Percentiles rank a stretch among this genome's conserved stretches.
Conservation (phyloP, 148 eudicot species). For the Euryodendron excelsum region DNA sequence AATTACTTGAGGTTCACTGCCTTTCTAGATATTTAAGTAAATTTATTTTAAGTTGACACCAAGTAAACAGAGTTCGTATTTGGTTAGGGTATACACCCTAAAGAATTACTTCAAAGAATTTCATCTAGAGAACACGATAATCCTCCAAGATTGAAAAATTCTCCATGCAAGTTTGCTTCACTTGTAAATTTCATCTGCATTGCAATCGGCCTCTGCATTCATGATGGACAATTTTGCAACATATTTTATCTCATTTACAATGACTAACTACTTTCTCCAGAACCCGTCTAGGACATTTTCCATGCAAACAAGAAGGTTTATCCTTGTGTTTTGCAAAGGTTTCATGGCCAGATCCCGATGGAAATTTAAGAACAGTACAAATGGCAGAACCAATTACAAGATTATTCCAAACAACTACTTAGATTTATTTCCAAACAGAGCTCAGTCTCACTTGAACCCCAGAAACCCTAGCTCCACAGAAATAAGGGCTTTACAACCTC, state of each 20-base stretch:
- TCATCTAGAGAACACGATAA: not conserved
- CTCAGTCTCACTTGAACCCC: not conserved
- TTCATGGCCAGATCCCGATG: not conserved
- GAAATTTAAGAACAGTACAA: not conserved
- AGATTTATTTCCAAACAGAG: not conserved
- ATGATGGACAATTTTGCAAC: not conserved
- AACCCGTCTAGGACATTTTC: not conserved
- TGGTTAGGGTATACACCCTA: not conserved
- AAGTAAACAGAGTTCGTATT: not conserved
- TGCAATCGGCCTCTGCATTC: too few relatives aligned
- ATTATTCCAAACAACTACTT: not conserved
- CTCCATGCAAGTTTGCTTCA: too few relatives aligned
- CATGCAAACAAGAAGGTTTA: not conserved
- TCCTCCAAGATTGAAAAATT: too few relatives aligned
- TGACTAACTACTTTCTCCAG: not conserved
- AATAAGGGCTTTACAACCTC: not conserved
- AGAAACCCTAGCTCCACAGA: constrained; percentile 7
- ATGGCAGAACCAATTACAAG: not conserved
- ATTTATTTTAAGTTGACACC: not conserved
- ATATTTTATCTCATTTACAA: not conserved
- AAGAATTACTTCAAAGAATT: not conserved
- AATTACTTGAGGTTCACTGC: too few relatives aligned
- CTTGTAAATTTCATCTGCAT: too few relatives aligned
- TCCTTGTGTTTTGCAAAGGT: not conserved
- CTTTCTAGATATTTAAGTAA: not conserved